phyloP scores from a whole-genome alignment of 805 yeast species.

The Lipomyces starkeyi region DNA sequence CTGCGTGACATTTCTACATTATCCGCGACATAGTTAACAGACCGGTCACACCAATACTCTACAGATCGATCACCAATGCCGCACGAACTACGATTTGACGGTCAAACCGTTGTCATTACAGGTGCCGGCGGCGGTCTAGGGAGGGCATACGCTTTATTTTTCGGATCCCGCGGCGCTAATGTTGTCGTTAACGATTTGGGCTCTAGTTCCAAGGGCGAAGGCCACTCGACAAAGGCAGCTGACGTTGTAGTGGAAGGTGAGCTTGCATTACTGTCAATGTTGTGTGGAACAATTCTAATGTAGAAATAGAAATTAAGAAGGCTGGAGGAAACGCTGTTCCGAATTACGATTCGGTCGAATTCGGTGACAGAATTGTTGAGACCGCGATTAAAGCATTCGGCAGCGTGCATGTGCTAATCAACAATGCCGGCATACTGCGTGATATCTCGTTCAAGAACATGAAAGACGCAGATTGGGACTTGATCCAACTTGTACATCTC shows the following conservation, averaged over 20 bases:
- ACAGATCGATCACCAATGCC: not conserved
- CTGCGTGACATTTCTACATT: not conserved
- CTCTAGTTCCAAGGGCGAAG: slow-evolving; percentile 77
- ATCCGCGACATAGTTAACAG: not conserved
- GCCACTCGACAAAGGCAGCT: slow-evolving; percentile 67
- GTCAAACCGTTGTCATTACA: slow-evolving; percentile 88
- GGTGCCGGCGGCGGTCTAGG: slow-evolving; percentile 99
- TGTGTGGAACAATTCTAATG: not conserved
- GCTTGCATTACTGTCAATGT: not conserved
- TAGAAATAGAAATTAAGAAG: slow-evolving; percentile 63
- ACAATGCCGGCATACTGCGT: slow-evolving; percentile 94
- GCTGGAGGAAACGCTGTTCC: slow-evolving; percentile 90
- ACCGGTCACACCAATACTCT: not conserved
- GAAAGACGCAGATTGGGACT: slow-evolving; percentile 77
- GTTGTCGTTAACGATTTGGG: slow-evolving; percentile 96
- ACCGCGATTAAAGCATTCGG: slow-evolving; percentile 89
- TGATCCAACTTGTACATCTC: slow-evolving; percentile 85
- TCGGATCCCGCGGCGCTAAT: slow-evolving; percentile 88
- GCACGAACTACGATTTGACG: slow-evolving; percentile 59
- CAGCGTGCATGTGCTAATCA: slow-evolving; percentile 83
- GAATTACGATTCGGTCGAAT: slow-evolving; percentile 87
- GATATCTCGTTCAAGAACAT: slow-evolving; percentile 87
- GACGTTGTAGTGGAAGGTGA: slow-evolving; percentile 75
- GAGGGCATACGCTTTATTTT: slow-evolving; percentile 81
- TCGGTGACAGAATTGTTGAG: slow-evolving; percentile 82